Conservation (phyloP, 257 asterid species). For the Ilex aquifolium region DNA sequence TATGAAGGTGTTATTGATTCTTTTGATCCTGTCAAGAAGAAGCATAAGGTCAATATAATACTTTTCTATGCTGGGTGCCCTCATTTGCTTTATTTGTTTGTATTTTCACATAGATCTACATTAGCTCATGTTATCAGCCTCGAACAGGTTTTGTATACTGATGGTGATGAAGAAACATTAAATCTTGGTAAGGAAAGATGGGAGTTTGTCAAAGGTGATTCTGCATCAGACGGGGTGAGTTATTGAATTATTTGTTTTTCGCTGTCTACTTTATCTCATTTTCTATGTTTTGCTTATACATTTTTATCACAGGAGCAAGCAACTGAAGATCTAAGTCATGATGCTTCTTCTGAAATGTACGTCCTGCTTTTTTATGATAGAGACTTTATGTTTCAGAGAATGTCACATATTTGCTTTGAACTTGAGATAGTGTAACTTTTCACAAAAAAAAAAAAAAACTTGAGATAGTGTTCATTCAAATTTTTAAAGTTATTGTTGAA, state of each 20-base stretch:
- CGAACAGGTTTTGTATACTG: slow-evolving; percentile 57
- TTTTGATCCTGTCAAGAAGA: slow-evolving; percentile 69
- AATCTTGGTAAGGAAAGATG: slow-evolving; percentile 58
- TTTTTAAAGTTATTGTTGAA: background rate
- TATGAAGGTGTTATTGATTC: slow-evolving; percentile 66
- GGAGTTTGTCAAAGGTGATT: slow-evolving; percentile 43
- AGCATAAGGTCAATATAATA: slow-evolving; percentile 55
- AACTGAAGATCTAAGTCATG: slow-evolving; percentile 51
- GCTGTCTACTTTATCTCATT: background rate
- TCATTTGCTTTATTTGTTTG: background rate
- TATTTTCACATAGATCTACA: no score
- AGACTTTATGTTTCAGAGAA: no score
- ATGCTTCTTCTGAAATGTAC: slow-evolving; percentile 63
- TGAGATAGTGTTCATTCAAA: no score
- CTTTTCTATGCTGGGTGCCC: background rate
- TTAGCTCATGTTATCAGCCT: slow-evolving; percentile 7
- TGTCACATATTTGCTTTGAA: no score
- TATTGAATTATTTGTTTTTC: slow-evolving; percentile 7
- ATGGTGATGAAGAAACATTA: slow-evolving; percentile 74
- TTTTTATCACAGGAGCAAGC: slow-evolving; percentile 43
- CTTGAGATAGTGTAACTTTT: background rate
- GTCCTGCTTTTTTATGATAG: slow-evolving; percentile 9
- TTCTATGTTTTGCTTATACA: background rate
- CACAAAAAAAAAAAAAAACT: background rate
- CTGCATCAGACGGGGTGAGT: slow-evolving; percentile 47